A percentile compares a stretch with the other conserved stretches of the same genome.
phyloP scores from a whole-genome alignment of 2,329 filamentous ascomycete genomes.

The Rhynchosporium secalis region DNA sequence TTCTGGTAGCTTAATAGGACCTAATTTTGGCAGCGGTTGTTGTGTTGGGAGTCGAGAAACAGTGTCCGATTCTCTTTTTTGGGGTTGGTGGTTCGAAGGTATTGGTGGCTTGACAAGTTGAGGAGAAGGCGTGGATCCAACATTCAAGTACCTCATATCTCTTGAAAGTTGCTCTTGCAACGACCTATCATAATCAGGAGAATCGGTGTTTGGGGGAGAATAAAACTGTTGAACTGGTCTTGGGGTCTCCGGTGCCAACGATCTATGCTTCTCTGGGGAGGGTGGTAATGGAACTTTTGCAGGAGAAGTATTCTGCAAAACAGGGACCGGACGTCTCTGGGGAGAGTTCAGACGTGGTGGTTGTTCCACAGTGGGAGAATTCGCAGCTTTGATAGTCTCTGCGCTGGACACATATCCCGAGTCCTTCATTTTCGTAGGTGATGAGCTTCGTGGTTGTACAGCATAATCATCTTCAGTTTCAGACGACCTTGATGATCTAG shows the following conservation, averaged over 20 bases:
- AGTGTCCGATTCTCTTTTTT: slow-evolving; percentile 23
- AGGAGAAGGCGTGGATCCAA: slow-evolving; percentile 41
- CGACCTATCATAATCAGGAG: slow-evolving; percentile 60
- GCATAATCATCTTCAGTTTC: slow-evolving; percentile 53
- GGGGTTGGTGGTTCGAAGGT: slow-evolving; percentile 31
- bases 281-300: slow-evolving; percentile 60
- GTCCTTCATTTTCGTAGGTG: slow-evolving; percentile 53
- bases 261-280: slow-evolving; percentile 53
- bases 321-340: slow-evolving; percentile 55
- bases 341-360: slow-evolving; percentile 58
- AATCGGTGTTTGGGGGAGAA: slow-evolving; percentile 48
- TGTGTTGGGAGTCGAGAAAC: slow-evolving; percentile 38
- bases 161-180: slow-evolving; percentile 63
- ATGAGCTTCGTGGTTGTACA: slow-evolving; percentile 52
- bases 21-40: slow-evolving; percentile 40
- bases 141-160: slow-evolving; percentile 59
- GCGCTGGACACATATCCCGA: slow-evolving; percentile 38
- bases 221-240: slow-evolving; percentile 48
- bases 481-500: slow-evolving; percentile 58
- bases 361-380: slow-evolving; percentile 47
- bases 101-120: slow-evolving; percentile 30
- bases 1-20: slow-evolving; percentile 41
- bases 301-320: slow-evolving; percentile 47
- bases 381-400: slow-evolving; percentile 56
- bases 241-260: slow-evolving; percentile 49